Evolutionary conservation across 257 asterid genomes (phyloP).

Genomic region (Plantago elongata): DNA sequence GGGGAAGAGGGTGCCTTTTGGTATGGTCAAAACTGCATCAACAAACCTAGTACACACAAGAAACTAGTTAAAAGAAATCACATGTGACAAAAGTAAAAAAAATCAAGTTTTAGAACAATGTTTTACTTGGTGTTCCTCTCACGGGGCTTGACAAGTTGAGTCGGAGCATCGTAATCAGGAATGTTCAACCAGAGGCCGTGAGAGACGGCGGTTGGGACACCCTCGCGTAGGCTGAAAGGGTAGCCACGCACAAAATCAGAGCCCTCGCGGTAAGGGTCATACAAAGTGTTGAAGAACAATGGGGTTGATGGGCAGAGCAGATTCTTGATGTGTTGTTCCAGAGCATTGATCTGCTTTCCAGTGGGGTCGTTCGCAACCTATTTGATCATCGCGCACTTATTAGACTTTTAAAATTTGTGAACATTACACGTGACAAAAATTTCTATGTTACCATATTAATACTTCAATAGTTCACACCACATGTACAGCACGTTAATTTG

Average conservation of each 20-base stretch:
- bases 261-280: conserved; percentile 57
- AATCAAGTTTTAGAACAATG: background rate
- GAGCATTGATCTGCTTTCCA: conserved; percentile 50
- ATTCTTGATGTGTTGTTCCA: conserved; percentile 54
- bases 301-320: conserved; percentile 47
- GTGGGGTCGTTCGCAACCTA: conserved; percentile 64
- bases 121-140: conserved; percentile 54
- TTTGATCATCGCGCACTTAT: background rate
- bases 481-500: no score
- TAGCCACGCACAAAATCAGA: conserved; percentile 65
- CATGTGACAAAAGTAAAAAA: background rate
- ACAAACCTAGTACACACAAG: conserved; percentile 37
- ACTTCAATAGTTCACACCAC: no score
- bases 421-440: no score
- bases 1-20: conserved; percentile 65
- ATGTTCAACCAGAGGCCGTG: conserved; percentile 72
- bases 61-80: background rate
- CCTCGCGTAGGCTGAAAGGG: conserved; percentile 66
- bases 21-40: conserved; percentile 59
- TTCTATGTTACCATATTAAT: no score
- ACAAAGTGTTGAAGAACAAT: conserved; percentile 60
- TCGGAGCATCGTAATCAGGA: conserved; percentile 68
- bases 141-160: conserved; percentile 66
- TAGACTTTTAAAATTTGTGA: no score
- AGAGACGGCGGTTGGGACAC: conserved; percentile 58